Conservation (phyloP, 1,139 yeast genomes). For the Waltiozyma sp. region DNA sequence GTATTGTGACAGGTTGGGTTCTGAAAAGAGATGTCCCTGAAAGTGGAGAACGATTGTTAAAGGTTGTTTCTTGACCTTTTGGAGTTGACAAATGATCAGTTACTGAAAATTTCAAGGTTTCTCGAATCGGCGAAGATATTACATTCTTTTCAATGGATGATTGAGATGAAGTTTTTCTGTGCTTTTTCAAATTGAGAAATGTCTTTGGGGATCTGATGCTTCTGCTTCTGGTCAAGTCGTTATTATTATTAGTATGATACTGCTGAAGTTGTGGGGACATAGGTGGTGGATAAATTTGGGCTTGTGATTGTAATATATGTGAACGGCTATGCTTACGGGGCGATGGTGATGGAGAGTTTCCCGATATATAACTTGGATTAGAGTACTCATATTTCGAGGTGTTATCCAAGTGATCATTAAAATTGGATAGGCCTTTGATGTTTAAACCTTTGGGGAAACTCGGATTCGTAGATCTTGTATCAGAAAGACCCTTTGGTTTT, state of each 20-base stretch:
- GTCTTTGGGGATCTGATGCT: slow-evolving; percentile 23
- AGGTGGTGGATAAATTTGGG: neutral
- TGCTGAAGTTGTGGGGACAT: neutral
- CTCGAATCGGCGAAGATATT: slow-evolving; percentile 16
- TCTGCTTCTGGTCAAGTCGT: slow-evolving; percentile 13
- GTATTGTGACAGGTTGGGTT: slow-evolving; percentile 32
- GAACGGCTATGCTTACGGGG: neutral
- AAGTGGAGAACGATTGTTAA: slow-evolving; percentile 7
- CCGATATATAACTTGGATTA: neutral
- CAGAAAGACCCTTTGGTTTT: slow-evolving; percentile 9
- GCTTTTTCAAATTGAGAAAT: slow-evolving; percentile 23
- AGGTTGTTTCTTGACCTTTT: neutral
- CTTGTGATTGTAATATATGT: neutral
- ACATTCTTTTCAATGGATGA: slow-evolving; percentile 13
- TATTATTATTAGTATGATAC: neutral
- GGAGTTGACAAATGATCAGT: slow-evolving; percentile 5
- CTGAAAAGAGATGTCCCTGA: slow-evolving; percentile 27
- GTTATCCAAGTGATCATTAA: slow-evolving; percentile 8
- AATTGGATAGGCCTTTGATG: slow-evolving; percentile 11
- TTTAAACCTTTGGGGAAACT: slow-evolving; percentile 12
- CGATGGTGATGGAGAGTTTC: neutral
- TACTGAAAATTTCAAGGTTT: slow-evolving; percentile 3
- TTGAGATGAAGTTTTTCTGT: slow-evolving; percentile 15
- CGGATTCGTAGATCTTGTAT: slow-evolving; percentile 10
- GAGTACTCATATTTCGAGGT: neutral